phyloP scores from a whole-genome alignment of 2,329 filamentous ascomycete genomes.

The Talaromyces sp. region DNA sequence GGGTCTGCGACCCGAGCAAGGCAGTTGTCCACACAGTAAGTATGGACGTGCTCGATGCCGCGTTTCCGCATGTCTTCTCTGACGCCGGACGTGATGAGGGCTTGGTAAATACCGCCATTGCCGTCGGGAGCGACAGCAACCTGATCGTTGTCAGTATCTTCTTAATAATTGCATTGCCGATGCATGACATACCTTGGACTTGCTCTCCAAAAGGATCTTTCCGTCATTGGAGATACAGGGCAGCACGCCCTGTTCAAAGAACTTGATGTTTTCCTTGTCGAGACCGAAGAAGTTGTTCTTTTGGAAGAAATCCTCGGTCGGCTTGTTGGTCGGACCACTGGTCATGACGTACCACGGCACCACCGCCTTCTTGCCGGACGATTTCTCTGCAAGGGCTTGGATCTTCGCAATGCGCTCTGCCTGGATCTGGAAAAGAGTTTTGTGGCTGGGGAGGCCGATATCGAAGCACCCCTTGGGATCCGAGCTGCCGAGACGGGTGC shows the following conservation, averaged over 20 bases:
- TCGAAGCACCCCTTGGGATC: slow-evolving; percentile 97
- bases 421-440: slow-evolving; percentile 96
- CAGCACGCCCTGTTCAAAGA: slow-evolving; percentile 95
- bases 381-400: slow-evolving; percentile 71
- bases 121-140: slow-evolving; percentile 93
- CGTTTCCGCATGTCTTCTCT: slow-evolving; percentile 83
- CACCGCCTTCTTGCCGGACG: slow-evolving; percentile 57
- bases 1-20: slow-evolving; percentile 98
- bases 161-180: background rate
- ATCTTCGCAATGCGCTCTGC: slow-evolving; percentile 87
- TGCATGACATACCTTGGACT: slow-evolving; percentile 58
- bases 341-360: slow-evolving; percentile 99
- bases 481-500: slow-evolving; percentile 88
- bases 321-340: slow-evolving; percentile 82
- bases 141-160: slow-evolving; percentile 25
- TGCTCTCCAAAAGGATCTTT: slow-evolving; percentile 90
- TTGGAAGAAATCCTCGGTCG: slow-evolving; percentile 90
- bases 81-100: slow-evolving; percentile 72
- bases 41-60: slow-evolving; percentile 89
- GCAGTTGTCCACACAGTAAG: slow-evolving; percentile 98
- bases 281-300: slow-evolving; percentile 89
- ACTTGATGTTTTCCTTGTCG: slow-evolving; percentile 73
- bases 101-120: slow-evolving; percentile 95
- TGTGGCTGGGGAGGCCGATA: slow-evolving; percentile 86
- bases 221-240: slow-evolving; percentile 97